Conservation (phyloP, 352 stramenopile genomes). For the Phytophthora colocasiae region DNA sequence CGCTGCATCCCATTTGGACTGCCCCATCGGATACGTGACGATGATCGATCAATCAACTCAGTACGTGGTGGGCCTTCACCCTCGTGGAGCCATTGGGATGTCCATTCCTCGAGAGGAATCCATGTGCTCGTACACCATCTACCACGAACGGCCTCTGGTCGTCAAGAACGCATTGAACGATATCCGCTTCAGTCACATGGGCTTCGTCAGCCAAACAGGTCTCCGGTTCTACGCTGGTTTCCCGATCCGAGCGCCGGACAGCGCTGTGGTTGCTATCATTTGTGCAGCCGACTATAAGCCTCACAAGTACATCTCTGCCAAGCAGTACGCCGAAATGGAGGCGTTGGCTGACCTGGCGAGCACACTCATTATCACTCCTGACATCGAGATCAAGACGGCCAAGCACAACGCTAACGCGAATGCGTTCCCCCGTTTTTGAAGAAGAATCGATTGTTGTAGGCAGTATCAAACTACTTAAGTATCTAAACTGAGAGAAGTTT, state of each 20-base stretch:
- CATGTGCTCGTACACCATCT: conserved; percentile 68
- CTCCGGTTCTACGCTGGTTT: conserved; percentile 80
- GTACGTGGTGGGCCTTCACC: conserved; percentile 51
- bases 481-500: too few species aligned
- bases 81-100: conserved; percentile 34
- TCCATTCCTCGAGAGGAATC: conserved; percentile 56
- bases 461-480: too few species aligned
- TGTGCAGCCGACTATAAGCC: conserved; percentile 59
- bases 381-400: conserved; percentile 22
- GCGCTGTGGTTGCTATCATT: conserved; percentile 59
- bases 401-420: conserved; percentile 15
- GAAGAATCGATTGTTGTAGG: not conserved
- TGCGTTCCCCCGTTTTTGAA: conserved; percentile 13
- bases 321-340: conserved; percentile 82
- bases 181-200: conserved; percentile 71
- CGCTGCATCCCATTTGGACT: conserved; percentile 56
- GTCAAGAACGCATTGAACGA: conserved; percentile 70
- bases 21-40: conserved; percentile 65
- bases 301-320: conserved; percentile 72
- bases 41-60: conserved; percentile 65
- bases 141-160: conserved; percentile 64
- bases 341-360: conserved; percentile 57
- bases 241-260: conserved; percentile 58
- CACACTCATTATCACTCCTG: conserved; percentile 43
- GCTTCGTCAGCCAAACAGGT: conserved; percentile 50